phyloP scores from a whole-genome alignment of 139 green algal species.

The Tetradesmus obliquus region DNA sequence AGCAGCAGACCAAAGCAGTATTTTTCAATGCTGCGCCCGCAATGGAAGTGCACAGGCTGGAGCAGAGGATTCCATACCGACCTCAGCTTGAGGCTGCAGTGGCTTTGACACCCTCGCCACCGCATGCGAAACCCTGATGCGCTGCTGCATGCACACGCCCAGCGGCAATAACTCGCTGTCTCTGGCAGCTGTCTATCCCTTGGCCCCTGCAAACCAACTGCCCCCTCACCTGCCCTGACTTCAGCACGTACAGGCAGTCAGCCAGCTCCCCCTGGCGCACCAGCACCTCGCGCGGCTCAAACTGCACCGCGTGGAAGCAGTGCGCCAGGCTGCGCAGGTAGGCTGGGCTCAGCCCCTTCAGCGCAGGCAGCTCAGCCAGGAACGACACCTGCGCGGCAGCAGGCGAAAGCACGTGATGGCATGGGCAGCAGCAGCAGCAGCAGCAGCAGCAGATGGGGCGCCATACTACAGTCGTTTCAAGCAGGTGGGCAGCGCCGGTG shows the following conservation, averaged over 20 bases:
- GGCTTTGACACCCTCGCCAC: not conserved
- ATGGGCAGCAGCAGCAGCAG: not conserved
- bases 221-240: conserved; percentile 24
- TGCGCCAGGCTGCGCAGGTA: conserved; percentile 38
- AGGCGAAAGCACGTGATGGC: not conserved
- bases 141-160: not conserved
- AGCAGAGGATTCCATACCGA: no score
- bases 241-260: conserved; percentile 41
- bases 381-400: conserved; percentile 12
- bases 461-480: no score
- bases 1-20: not conserved
- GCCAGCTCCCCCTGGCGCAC: conserved; percentile 15
- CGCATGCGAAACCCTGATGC: not conserved
- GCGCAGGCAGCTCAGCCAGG: conserved; percentile 26
- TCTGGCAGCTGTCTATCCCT: not conserved
- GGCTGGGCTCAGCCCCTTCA: conserved; percentile 17
- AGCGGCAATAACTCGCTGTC: not conserved
- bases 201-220: no score
- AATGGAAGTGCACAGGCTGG: not conserved
- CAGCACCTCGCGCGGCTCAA: conserved; percentile 45
- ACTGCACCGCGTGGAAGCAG: conserved; percentile 45
- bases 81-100: not conserved
- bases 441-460: no score
- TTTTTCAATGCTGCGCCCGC: not conserved
- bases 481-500: not conserved